Conservation (phyloP, 1,284 basidiomycete genomes). For the Thecaphora thlaspeos region DNA sequence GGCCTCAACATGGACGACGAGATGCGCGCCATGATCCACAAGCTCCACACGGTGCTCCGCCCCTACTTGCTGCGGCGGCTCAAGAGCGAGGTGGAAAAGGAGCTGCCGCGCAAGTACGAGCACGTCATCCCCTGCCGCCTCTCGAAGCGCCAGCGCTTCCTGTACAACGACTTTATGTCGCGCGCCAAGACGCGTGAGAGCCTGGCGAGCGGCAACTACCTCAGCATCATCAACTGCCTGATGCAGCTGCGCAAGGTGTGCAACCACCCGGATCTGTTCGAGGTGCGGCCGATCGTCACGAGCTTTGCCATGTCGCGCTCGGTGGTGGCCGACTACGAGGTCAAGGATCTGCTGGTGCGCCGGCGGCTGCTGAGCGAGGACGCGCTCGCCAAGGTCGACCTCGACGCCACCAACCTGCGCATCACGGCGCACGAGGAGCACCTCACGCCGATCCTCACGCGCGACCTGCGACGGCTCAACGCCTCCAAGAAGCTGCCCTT, state of each 20-base stretch:
- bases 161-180: conserved; percentile 98
- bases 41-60: conserved; percentile 86
- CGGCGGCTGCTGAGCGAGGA: conserved; percentile 66
- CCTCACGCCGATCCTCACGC: conserved; percentile 63
- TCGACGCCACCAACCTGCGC: conserved; percentile 68
- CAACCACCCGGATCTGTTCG: conserved; percentile 94
- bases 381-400: conserved; percentile 63
- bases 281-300: conserved; percentile 88
- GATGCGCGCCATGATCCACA: conserved; percentile 79
- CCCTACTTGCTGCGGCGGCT: conserved; percentile 91
- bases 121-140: conserved; percentile 88
- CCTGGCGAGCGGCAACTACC: conserved; percentile 77
- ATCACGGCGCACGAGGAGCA: conserved; percentile 63
- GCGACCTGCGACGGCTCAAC: conserved; percentile 65
- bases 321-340: conserved; percentile 79
- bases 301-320: conserved; percentile 83
- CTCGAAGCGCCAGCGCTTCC: conserved; percentile 89
- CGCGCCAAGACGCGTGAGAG: conserved; percentile 83
- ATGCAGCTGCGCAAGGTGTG: conserved; percentile 81
- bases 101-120: conserved; percentile 91
- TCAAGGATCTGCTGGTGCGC: conserved; percentile 81
- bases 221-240: conserved; percentile 85
- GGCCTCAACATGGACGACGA: conserved; percentile 79
- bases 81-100: conserved; percentile 93
- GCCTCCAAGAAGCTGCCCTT: conserved; percentile 61